Percentiles rank a stretch among this genome's conserved stretches.
Evolutionary conservation across 208 protist genomes (phyloP).

Genomic region (Acanthamoeba royreba): DNA sequence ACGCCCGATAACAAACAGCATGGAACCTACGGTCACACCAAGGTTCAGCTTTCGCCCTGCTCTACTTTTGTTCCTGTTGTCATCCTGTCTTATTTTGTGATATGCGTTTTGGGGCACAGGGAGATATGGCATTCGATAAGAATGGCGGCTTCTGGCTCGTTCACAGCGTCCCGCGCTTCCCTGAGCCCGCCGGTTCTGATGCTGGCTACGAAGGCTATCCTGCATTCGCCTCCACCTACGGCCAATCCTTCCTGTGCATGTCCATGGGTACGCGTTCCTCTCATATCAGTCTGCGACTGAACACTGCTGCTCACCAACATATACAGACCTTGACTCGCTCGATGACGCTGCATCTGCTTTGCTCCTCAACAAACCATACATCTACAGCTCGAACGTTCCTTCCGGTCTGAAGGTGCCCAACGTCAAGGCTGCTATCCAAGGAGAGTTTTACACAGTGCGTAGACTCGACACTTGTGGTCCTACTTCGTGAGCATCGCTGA

Average conservation of each 20-base stretch:
- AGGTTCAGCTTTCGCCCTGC: no score
- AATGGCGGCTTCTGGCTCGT: constrained; percentile 63
- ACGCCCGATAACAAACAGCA: background rate
- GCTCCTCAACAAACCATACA: constrained; percentile 7
- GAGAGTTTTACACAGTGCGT: background rate
- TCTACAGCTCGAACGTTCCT: constrained; percentile 28
- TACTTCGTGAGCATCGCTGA: no score
- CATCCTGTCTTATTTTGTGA: no score
- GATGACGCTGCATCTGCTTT: background rate
- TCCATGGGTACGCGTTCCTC: background rate
- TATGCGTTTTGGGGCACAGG: no score
- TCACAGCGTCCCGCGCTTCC: constrained; percentile 53
- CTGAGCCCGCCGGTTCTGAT: background rate
- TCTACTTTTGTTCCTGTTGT: no score
- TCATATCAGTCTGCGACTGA: background rate
- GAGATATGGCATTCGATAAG: constrained; percentile 25
- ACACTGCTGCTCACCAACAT: background rate
- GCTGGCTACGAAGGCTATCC: constrained; percentile 31
- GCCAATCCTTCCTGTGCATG: constrained; percentile 67
- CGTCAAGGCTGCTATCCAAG: background rate
- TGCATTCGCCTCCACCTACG: constrained; percentile 47
- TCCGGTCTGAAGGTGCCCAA: background rate
- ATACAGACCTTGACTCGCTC: background rate
- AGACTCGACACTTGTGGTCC: background rate
- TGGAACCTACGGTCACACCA: constrained; percentile 45